phyloP scores from a whole-genome alignment of 371 early-diverging fungal species.

The Funneliformis caledonium region DNA sequence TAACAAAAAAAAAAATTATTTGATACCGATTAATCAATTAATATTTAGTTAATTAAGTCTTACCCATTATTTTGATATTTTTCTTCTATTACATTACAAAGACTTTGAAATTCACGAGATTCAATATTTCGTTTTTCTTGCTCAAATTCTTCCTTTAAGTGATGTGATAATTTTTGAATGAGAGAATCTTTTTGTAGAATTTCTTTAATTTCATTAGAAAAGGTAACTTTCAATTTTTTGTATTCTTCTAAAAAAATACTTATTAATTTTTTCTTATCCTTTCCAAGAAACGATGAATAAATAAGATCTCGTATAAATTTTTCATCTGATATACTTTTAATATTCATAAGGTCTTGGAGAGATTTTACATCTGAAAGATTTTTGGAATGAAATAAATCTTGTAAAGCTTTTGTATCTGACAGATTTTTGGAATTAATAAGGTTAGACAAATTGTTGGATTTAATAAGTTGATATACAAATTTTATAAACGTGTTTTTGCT shows the following conservation, averaged over 20 bases:
- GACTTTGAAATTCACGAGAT: not conserved
- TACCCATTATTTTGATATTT: not conserved
- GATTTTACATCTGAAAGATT: not conserved
- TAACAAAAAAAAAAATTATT: too few species aligned
- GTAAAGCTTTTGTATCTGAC: not conserved
- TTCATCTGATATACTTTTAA: not conserved
- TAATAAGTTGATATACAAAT: too few species aligned
- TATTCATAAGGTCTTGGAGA: not conserved
- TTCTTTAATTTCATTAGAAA: not conserved
- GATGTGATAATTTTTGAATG: not conserved
- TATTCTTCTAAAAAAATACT: not conserved
- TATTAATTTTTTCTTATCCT: too few species aligned
- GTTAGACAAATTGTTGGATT: not conserved
- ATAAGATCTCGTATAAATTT: not conserved
- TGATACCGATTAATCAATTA: too few species aligned
- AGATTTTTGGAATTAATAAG: not conserved
- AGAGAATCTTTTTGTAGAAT: not conserved
- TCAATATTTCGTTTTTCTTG: not conserved
- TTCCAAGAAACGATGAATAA: not conserved
- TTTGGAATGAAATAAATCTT: not conserved
- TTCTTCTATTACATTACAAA: not conserved
- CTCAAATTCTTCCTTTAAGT: not conserved
- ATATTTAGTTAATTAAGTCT: not conserved
- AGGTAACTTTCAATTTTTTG: not conserved
- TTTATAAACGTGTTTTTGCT: too few species aligned